phyloP scores from a whole-genome alignment of 352 stramenopile genomes.

The Globisporangium sylvaticum region DNA sequence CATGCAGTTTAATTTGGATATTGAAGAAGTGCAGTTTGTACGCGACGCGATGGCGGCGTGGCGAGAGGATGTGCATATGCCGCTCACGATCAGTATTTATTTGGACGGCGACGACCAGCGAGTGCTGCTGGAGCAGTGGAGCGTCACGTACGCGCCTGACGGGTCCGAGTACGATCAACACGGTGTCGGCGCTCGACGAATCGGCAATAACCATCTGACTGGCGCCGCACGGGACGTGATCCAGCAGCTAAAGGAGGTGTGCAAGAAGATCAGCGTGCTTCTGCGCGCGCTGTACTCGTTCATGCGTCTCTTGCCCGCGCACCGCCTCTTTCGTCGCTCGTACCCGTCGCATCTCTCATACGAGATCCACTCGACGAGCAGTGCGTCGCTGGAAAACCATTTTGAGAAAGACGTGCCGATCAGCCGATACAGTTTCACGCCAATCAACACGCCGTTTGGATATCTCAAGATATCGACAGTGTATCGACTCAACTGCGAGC shows the following conservation, averaged over 20 bases:
- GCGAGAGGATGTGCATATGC: conserved; percentile 68
- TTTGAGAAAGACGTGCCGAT: conserved; percentile 44
- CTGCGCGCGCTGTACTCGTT: conserved; percentile 72
- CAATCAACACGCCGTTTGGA: conserved; percentile 76
- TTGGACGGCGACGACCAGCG: conserved; percentile 45
- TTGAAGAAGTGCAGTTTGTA: conserved; percentile 69
- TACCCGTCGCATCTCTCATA: conserved; percentile 68
- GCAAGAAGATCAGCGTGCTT: conserved; percentile 73
- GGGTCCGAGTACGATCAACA: conserved; percentile 24
- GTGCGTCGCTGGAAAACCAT: conserved; percentile 15
- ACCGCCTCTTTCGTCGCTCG: conserved; percentile 60
- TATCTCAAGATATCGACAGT: conserved; percentile 58
- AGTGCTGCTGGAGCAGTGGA: conserved; percentile 77
- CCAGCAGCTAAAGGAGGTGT: conserved; percentile 75
- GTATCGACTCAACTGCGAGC: conserved; percentile 62
- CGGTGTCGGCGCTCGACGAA: neutral
- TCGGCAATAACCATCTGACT: conserved; percentile 14
- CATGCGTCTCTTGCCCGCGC: conserved; percentile 68
- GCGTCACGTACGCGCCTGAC: conserved; percentile 44
- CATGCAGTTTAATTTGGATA: conserved; percentile 75
- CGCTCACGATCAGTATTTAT: conserved; percentile 67
- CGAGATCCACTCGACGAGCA: conserved; percentile 36
- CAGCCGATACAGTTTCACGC: conserved; percentile 69
- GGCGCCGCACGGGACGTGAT: conserved; percentile 62
- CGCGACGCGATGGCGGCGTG: conserved; percentile 62